Base-by-base conservation (phyloP, 2,329 filamentous ascomycete genomes). In the Zasmidium citrigriseum region DNA sequence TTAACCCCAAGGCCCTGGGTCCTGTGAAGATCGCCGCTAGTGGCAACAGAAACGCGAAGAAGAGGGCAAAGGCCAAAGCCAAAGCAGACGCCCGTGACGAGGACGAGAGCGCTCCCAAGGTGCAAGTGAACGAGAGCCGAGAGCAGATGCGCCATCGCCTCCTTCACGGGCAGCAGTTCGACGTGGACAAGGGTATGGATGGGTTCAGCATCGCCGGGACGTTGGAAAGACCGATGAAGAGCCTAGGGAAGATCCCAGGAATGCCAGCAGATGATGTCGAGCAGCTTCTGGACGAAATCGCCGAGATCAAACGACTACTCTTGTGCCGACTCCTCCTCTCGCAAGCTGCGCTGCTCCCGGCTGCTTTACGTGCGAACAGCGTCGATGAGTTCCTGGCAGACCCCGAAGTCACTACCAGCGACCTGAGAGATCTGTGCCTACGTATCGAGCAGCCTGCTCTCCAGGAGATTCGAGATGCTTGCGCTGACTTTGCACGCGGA, bases 1-100 rank as follows among this genome's bases (percentile, higher is more conserved):
- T 96, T 54, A 92, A 96, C 71, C 90, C 90, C 2, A 78, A 96
- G 14, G 83, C 96, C 3, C 91, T 20, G 23, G n/a, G 4, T 11
- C 50, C 34, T 4, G n/a, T 16, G 11, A 48, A 52, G 16, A 23
- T 24, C n/a, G 21, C 52, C 25, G 54, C 48, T 18, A 25, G 46
- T 16, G 27, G 27, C 14, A 29, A 14, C 27, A 29, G 27, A 29
- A 59, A 58, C 21, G 48, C 46, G 38, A 59, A 62, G 51, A 64
- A 64, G 54, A 49, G 50, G 44, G 62, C 59, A 54, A 52, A 34
- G 16, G 51, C 38, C 29, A 64, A 23, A 62, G 64, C 58, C n/a
- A 70, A 73, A 57, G 51, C 41, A 2, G 44, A 52, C 20, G 44
- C 24, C 21, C 18, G 22, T 24, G 22, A 24, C 12, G 21, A 53